Evolutionary conservation across 352 stramenopile genomes (phyloP).

Genomic region (Phytopythium mirpurense): DNA sequence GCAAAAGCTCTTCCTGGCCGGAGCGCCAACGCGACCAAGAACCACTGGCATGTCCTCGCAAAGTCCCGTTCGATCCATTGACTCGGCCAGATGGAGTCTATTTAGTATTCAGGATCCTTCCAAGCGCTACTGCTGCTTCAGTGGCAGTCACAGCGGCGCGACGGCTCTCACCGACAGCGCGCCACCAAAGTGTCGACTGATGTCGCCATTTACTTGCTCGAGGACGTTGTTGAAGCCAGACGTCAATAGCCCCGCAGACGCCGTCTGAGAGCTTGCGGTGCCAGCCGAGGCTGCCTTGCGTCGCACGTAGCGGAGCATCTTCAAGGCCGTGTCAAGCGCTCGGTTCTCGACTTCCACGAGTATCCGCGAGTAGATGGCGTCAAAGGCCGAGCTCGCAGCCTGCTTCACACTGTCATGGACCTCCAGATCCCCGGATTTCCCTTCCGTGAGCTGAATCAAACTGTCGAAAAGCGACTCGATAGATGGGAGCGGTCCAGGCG

Average conservation of each 20-base stretch:
- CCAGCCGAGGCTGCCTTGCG: constrained; percentile 38
- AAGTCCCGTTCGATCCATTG: neutral
- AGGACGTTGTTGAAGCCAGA: constrained; percentile 61
- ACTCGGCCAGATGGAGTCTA: too few species aligned
- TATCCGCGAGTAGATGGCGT: constrained; percentile 72
- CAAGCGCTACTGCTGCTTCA: too few species aligned
- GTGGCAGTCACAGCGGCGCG: constrained; percentile 20
- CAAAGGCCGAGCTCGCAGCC: constrained; percentile 30
- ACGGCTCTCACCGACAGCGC: constrained; percentile 31
- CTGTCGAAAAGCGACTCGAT: constrained; percentile 52
- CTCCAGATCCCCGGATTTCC: neutral
- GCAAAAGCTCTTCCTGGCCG: constrained; percentile 37
- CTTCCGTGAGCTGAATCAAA: constrained; percentile 12
- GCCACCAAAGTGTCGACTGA: constrained; percentile 41
- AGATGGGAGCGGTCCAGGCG: constrained; percentile 16
- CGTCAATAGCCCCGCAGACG: constrained; percentile 9
- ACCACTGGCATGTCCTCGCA: constrained; percentile 41
- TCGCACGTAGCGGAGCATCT: constrained; percentile 69
- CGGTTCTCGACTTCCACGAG: constrained; percentile 61
- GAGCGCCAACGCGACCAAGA: constrained; percentile 64
- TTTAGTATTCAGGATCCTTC: too few species aligned
- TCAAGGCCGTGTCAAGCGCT: constrained; percentile 44
- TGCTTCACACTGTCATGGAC: neutral
- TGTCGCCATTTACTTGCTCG: constrained; percentile 49
- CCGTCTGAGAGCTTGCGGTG: neutral